Evolutionary conservation across 768 basidiomycete species (phyloP).

Genomic region (Termitomyces titanicus): DNA sequence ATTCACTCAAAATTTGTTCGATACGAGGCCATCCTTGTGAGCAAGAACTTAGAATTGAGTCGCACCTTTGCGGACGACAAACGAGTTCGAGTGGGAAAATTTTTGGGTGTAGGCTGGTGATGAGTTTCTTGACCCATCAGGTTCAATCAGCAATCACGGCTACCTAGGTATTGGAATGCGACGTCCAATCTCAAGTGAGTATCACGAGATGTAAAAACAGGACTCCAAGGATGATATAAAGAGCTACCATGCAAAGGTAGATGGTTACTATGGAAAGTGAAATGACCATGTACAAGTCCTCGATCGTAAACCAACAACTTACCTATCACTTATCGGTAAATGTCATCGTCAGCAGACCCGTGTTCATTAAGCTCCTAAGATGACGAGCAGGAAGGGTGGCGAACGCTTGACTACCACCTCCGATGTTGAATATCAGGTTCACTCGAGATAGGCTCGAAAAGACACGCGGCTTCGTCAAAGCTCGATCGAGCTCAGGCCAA

Average conservation of each 20-base stretch:
- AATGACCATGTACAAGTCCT: too few species aligned
- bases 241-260: background rate
- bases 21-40: background rate
- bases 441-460: background rate
- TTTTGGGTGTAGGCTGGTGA: too few species aligned
- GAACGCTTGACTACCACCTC: background rate
- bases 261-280: too few species aligned
- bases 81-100: background rate
- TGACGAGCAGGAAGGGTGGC: background rate
- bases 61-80: background rate
- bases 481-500: slow-evolving; percentile 8
- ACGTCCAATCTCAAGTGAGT: background rate
- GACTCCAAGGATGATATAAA: background rate
- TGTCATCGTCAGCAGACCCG: background rate
- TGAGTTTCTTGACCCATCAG: too few species aligned
- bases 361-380: background rate
- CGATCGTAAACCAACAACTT: background rate
- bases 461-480: slow-evolving; percentile 1
- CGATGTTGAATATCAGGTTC: background rate
- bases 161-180: background rate
- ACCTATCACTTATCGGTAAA: background rate
- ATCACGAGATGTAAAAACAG: background rate
- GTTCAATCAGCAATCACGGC: too few species aligned
- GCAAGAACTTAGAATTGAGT: background rate
- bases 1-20: background rate